Evolutionary conservation across 2,329 filamentous ascomycete genomes (phyloP), one percentile per base, ranked within the genome.

Genomic region (Kalmusia sp.): DNA sequence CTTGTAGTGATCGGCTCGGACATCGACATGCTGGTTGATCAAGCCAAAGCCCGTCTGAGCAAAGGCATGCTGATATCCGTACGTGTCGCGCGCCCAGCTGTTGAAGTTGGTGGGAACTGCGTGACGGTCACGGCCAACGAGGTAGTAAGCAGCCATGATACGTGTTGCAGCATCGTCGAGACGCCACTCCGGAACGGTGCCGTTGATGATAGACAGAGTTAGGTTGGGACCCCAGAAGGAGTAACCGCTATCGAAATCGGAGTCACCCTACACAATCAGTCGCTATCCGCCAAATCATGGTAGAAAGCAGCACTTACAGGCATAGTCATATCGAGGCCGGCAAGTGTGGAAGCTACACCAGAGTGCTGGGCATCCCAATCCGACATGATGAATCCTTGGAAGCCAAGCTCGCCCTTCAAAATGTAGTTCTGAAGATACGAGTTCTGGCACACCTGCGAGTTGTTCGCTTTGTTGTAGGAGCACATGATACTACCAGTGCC

Each of bases 101-200:
- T 89, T 88, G 76, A 97, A 96, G 81, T 93, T 98, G 73, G 90
- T 86, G 1, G 81, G 80, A 21, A 80, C 76, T 33, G 77, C 71
- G 59, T 72, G 65, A 35, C 71, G 71, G 51, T 85, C 82, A 48
- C 84, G 83, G 52, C 83, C 84, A 43, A 88, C 84, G 62, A 83
- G 84, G 73, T 85, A 88, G 71, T 84, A 88, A 3, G 84, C 84
- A 46, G 86, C 80, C 76, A 91, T 81, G 60, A 90, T 96, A 64
- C 95, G 87, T 74, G 92, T 89, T 4, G 86, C 91, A 88, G 96
- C 96, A 69, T 98, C 95, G 63, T 97, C 93, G 8, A 98, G 72
- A 45, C 93, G 86, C 84, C 90, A 96, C 62, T 90, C 86, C 1
- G 93, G 91, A 27, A 98, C 79, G 1, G 92, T 96, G 30, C 93